phyloP scores from a whole-genome alignment of 164 flowering plant genomes.

The Buxus sempervirens region DNA sequence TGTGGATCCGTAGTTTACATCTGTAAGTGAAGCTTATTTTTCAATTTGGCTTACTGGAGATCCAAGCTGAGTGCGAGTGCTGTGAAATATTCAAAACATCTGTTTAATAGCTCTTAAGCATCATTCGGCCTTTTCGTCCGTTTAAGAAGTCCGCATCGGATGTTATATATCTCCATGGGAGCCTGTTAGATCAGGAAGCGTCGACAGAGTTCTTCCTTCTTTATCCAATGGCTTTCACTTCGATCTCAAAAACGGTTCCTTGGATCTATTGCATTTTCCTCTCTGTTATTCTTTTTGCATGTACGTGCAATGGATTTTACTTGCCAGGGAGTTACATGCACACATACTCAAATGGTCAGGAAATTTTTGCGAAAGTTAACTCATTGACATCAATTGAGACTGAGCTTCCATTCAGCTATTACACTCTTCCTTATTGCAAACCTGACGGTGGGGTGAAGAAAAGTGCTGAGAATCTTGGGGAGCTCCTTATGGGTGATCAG shows the following conservation, averaged over 20 bases:
- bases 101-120: too few relatives aligned
- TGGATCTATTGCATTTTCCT: background rate
- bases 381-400: slow-evolving; percentile 36
- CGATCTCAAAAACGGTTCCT: background rate
- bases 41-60: background rate
- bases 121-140: too few relatives aligned
- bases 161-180: background rate
- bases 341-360: slow-evolving; percentile 25
- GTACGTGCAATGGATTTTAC: slow-evolving; percentile 25
- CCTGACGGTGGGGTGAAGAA: slow-evolving; percentile 25
- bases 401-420: slow-evolving; percentile 32
- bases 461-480: slow-evolving; percentile 34
- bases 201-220: background rate
- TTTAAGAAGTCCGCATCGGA: background rate
- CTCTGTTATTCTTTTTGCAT: slow-evolving; percentile 12
- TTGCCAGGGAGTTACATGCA: slow-evolving; percentile 36
- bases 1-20: background rate
- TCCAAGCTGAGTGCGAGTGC: background rate
- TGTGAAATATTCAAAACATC: background rate
- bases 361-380: slow-evolving; percentile 28
- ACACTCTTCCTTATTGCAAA: slow-evolving; percentile 30
- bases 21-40: background rate
- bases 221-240: slow-evolving; percentile 8
- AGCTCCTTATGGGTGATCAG: slow-evolving; percentile 40
- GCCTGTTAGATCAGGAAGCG: slow-evolving; percentile 3